phyloP scores from a whole-genome alignment of 768 basidiomycete species.

The Rhodosporidiobolus sp. region DNA sequence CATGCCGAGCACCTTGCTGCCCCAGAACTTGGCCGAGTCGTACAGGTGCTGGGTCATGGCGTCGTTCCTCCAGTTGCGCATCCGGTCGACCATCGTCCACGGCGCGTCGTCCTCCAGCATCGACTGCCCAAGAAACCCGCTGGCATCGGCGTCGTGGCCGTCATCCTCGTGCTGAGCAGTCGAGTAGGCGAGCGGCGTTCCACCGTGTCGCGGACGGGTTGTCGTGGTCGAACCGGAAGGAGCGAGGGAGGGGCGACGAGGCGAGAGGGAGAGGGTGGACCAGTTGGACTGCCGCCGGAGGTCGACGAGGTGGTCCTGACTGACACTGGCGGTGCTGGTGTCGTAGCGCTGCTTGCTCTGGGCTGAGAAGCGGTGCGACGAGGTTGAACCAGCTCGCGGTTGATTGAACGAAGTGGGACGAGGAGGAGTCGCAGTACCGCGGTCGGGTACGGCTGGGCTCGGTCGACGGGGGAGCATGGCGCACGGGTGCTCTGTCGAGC shows the following conservation, averaged over 20 bases:
- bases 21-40: conserved; percentile 97
- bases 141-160: conserved; percentile 5
- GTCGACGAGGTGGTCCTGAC: conserved; percentile 24
- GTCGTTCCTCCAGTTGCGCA: conserved; percentile 96
- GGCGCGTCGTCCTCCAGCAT: conserved; percentile 39
- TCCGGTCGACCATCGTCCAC: conserved; percentile 88
- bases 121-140: not conserved
- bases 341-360: not conserved
- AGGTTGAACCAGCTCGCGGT: too few relatives aligned
- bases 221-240: conserved; percentile 21
- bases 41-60: conserved; percentile 98
- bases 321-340: conserved; percentile 1
- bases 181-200: not conserved
- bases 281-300: conserved; percentile 28
- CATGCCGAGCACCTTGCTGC: conserved; percentile 92
- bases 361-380: too few relatives aligned
- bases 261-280: conserved; percentile 38
- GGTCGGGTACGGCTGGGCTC: too few relatives aligned
- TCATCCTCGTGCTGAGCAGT: not conserved
- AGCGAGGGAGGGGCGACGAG: conserved; percentile 21
- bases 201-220: not conserved
- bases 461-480: too few relatives aligned
- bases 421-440: too few relatives aligned
- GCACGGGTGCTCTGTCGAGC: too few relatives aligned
- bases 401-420: too few relatives aligned